Percentiles rank a stretch among this genome's conserved stretches.
These are phyloP conservation scores for Sphaerulina vaccinii DNA, from an alignment of 2,329 filamentous ascomycete genomes.

Conservation along the genomic window DNA sequence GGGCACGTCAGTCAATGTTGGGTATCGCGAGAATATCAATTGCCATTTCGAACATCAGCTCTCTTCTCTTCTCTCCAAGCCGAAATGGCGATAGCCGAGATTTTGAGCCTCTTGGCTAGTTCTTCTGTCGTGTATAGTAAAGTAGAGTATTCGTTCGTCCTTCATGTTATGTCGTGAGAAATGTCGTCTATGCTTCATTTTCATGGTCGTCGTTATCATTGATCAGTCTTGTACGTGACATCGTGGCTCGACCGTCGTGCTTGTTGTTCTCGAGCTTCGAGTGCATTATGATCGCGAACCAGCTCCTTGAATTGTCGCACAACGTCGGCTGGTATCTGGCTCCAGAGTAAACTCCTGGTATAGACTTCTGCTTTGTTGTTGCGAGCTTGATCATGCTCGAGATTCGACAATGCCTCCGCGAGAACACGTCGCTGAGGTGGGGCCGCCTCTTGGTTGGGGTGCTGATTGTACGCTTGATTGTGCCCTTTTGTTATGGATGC, in stretches of 20 bases:
- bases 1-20: conserved; percentile 11
- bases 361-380: conserved; percentile 75
- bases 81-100: conserved; percentile 6
- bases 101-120: conserved; percentile 20
- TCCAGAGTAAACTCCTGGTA: conserved; percentile 88
- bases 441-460: conserved; percentile 20
- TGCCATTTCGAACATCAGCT: background rate
- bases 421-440: conserved; percentile 63
- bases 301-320: conserved; percentile 90
- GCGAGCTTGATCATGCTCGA: conserved; percentile 60
- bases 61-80: background rate
- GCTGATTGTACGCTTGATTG: conserved; percentile 61
- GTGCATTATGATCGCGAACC: conserved; percentile 62
- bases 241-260: conserved; percentile 19
- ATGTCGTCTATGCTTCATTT: conserved; percentile 15
- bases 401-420: conserved; percentile 74
- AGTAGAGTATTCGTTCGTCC: conserved; percentile 9
- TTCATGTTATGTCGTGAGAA: conserved; percentile 17
- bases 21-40: conserved; percentile 27
- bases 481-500: conserved; percentile 71
- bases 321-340: conserved; percentile 87
- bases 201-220: conserved; percentile 12
- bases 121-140: conserved; percentile 20
- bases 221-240: conserved; percentile 20
- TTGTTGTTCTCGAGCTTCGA: conserved; percentile 31